Conservation (phyloP, 2,329 filamentous ascomycete species). For the Exserohilum rostratum region DNA sequence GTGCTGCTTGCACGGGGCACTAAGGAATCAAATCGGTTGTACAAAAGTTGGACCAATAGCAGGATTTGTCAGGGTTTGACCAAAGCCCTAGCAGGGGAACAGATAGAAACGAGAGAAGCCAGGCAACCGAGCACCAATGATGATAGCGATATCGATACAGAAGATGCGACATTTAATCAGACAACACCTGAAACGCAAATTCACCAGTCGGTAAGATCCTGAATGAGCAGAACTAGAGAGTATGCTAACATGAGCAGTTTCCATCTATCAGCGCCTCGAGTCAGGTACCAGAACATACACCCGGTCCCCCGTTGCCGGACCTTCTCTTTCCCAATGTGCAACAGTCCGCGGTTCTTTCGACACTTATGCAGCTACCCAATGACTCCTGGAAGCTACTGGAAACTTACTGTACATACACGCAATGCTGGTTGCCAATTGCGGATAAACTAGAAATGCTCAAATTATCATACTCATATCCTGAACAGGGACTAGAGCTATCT, state of each 20-base stretch:
- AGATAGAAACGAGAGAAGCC: conserved; percentile 15
- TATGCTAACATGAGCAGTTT: conserved; percentile 5
- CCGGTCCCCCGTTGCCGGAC: neutral
- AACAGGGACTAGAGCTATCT: conserved; percentile 48
- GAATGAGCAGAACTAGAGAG: neutral
- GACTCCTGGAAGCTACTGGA: conserved; percentile 61
- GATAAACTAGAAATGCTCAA: conserved; percentile 68
- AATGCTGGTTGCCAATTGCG: conserved; percentile 76
- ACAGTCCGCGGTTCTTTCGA: neutral
- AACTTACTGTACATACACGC: conserved; percentile 72
- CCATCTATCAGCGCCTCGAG: conserved; percentile 3
- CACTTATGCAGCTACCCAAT: conserved; percentile 55
- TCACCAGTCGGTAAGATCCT: conserved; percentile 10
- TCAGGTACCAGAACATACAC: neutral
- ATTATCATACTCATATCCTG: conserved; percentile 60
- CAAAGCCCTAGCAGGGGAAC: conserved; percentile 59
- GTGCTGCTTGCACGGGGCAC: conserved; percentile 59
- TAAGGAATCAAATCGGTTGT: conserved; percentile 61
- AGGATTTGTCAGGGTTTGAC: conserved; percentile 67
- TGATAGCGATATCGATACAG: conserved; percentile 30
- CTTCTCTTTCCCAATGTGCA: conserved; percentile 24
- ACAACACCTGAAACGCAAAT: conserved; percentile 7
- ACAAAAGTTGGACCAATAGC: conserved; percentile 68
- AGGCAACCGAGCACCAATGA: conserved; percentile 27
- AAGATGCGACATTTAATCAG: conserved; percentile 15